These are phyloP conservation scores for Phytophthora litchii DNA, from an alignment of 352 stramenopile species.

Conservation along the genomic window DNA sequence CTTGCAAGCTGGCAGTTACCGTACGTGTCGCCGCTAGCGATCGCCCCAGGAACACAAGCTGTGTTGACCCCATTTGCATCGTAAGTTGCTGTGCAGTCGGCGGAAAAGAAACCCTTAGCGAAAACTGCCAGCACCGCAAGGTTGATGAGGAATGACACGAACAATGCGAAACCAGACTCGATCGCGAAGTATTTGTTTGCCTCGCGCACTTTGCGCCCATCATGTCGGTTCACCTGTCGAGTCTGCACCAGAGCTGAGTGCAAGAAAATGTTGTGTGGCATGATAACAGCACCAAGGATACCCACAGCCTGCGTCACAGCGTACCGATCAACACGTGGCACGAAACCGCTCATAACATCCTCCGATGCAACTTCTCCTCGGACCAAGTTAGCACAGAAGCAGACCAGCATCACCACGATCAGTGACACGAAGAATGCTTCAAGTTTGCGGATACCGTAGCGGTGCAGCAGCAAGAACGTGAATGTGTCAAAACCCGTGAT, in stretches of 20 bases:
- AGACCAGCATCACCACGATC: slow-evolving; percentile 94
- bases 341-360: slow-evolving; percentile 84
- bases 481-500: slow-evolving; percentile 92
- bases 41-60: slow-evolving; percentile 69
- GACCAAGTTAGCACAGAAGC: slow-evolving; percentile 92
- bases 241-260: slow-evolving; percentile 92
- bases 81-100: slow-evolving; percentile 68
- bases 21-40: slow-evolving; percentile 50
- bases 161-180: slow-evolving; percentile 90
- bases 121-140: slow-evolving; percentile 93
- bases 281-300: slow-evolving; percentile 95
- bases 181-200: slow-evolving; percentile 96
- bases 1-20: slow-evolving; percentile 63
- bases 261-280: slow-evolving; percentile 97
- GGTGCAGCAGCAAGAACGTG: slow-evolving; percentile 93
- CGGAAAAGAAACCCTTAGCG: slow-evolving; percentile 92
- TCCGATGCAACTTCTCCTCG: slow-evolving; percentile 69
- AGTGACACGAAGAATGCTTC: slow-evolving; percentile 93
- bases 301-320: slow-evolving; percentile 88
- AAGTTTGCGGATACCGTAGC: slow-evolving; percentile 93
- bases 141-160: slow-evolving; percentile 97
- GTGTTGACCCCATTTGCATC: slow-evolving; percentile 59
- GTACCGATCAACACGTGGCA: slow-evolving; percentile 74
- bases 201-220: slow-evolving; percentile 72
- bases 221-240: slow-evolving; percentile 53